Evolutionary conservation across 495 filamentous ascomycete genomes (phyloP).

Genomic region (Neurospora pannonica): DNA sequence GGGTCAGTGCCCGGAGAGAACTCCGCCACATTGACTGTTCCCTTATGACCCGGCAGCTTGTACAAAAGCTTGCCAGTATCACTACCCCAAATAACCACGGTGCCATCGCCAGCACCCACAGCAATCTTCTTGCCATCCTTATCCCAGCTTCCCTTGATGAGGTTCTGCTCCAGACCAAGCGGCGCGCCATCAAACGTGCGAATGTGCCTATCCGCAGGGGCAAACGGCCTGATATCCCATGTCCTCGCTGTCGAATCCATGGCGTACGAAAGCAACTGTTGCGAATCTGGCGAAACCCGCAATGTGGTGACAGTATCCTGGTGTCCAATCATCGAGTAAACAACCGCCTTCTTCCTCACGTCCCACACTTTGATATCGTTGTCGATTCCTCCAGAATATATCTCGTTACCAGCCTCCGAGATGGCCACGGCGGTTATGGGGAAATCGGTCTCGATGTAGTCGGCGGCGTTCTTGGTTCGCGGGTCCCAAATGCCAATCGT

Average conservation of each 20-base stretch:
- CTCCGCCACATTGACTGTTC: constrained; percentile 88
- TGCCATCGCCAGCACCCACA: constrained; percentile 83
- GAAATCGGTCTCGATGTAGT: constrained; percentile 84
- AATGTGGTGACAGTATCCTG: constrained; percentile 88
- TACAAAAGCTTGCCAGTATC: constrained; percentile 78
- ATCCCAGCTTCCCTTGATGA: constrained; percentile 88
- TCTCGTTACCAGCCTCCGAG: constrained; percentile 87
- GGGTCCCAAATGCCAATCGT: constrained; percentile 96
- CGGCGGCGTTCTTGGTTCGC: constrained; percentile 76
- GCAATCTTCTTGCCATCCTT: constrained; percentile 76
- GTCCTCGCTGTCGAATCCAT: constrained; percentile 89
- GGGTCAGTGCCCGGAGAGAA: constrained; percentile 77
- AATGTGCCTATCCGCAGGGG: constrained; percentile 73
- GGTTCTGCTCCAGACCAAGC: constrained; percentile 80
- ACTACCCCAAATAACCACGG: constrained; percentile 80
- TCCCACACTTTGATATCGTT: constrained; percentile 98
- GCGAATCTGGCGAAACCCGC: constrained; percentile 80
- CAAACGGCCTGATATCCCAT: constrained; percentile 95
- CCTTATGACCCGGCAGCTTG: constrained; percentile 92
- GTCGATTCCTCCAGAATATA: constrained; percentile 92
- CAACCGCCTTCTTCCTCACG: constrained; percentile 76
- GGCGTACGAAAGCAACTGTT: constrained; percentile 81
- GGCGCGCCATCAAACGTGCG: constrained; percentile 84
- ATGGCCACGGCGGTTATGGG: constrained; percentile 87
- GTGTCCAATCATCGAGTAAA: constrained; percentile 83